These are phyloP conservation scores for Sutorius australiensis DNA, from an alignment of 768 basidiomycete species.

Conservation along the genomic window DNA sequence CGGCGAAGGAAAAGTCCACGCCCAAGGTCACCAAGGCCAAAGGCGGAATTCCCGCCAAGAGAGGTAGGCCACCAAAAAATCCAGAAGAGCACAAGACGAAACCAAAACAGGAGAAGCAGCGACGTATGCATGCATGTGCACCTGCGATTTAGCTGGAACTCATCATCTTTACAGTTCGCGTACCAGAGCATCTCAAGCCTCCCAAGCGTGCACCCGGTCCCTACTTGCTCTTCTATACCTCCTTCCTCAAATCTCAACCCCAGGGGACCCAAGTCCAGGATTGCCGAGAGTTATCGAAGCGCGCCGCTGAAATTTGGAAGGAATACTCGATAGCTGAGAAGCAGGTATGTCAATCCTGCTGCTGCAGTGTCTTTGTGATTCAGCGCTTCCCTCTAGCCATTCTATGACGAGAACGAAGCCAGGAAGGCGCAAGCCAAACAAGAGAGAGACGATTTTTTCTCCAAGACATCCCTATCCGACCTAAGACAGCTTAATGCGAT, in stretches of 20 bases:
- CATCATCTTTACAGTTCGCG: constrained; percentile 12
- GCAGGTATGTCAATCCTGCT: constrained; percentile 26
- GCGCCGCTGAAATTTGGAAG: constrained; percentile 30
- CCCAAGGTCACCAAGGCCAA: not conserved
- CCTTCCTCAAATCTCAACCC: constrained; percentile 9
- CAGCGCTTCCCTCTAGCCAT: constrained; percentile 20
- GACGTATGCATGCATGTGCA: constrained; percentile 10
- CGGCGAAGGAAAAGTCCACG: not conserved
- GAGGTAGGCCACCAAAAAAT: constrained; percentile 3
- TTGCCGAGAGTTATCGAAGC: constrained; percentile 8
- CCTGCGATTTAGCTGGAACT: not conserved
- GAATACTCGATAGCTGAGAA: constrained; percentile 33
- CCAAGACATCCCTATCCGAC: constrained; percentile 12
- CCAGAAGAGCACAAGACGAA: not conserved
- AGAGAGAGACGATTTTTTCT: constrained; percentile 29
- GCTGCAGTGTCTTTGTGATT: not conserved
- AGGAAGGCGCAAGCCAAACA: constrained; percentile 18
- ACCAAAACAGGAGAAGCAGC: constrained; percentile 1
- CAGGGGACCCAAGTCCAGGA: not conserved
- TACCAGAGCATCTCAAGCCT: constrained; percentile 17
- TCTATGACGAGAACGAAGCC: constrained; percentile 17
- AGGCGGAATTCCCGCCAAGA: constrained; percentile 5
- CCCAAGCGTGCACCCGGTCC: constrained; percentile 28
- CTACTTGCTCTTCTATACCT: constrained; percentile 24
- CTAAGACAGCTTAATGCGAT: constrained; percentile 33